A percentile compares a stretch with the other conserved stretches of the same genome.
These are phyloP conservation scores for Polyplosphaeria fusca DNA, from an alignment of 495 filamentous ascomycete genomes.

Conservation along the genomic window DNA sequence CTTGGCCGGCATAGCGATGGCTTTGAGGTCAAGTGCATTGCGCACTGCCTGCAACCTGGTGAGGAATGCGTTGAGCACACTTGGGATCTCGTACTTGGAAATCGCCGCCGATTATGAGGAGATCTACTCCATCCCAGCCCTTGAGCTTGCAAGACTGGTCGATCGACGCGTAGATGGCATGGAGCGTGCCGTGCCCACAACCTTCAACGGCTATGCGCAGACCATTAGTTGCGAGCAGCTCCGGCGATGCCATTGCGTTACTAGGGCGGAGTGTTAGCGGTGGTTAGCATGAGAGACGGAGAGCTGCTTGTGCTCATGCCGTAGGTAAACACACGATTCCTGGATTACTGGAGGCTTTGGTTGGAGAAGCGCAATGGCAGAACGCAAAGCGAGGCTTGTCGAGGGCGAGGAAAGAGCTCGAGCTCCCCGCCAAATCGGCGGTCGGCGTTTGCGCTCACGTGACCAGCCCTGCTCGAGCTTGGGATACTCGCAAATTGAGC, in stretches of 20 bases:
- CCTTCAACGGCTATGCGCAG: slow-evolving; percentile 68
- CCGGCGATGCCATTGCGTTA: slow-evolving; percentile 23
- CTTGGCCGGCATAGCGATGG: slow-evolving; percentile 81
- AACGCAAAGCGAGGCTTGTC: no score
- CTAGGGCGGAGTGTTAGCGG: no score
- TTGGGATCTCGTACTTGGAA: slow-evolving; percentile 65
- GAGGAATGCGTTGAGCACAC: slow-evolving; percentile 18
- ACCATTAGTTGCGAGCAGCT: slow-evolving; percentile 26
- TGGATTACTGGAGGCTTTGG: no score
- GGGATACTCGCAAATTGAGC: not conserved
- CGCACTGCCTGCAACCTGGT: slow-evolving; percentile 68
- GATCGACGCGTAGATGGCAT: slow-evolving; percentile 83
- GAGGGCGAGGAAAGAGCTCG: no score
- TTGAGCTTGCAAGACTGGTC: slow-evolving; percentile 58
- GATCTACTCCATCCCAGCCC: slow-evolving; percentile 72
- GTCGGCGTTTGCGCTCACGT: slow-evolving; percentile 15
- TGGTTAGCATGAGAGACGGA: no score
- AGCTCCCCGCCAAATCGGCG: no score
- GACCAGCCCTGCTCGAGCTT: not conserved
- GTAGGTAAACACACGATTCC: no score
- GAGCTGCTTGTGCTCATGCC: no score
- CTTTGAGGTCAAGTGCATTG: slow-evolving; percentile 79
- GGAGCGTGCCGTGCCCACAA: slow-evolving; percentile 86
- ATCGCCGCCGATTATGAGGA: slow-evolving; percentile 86
- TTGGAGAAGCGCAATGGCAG: no score